Base-by-base conservation (phyloP, 352 stramenopile genomes). In the Phytophthora multivora region DNA sequence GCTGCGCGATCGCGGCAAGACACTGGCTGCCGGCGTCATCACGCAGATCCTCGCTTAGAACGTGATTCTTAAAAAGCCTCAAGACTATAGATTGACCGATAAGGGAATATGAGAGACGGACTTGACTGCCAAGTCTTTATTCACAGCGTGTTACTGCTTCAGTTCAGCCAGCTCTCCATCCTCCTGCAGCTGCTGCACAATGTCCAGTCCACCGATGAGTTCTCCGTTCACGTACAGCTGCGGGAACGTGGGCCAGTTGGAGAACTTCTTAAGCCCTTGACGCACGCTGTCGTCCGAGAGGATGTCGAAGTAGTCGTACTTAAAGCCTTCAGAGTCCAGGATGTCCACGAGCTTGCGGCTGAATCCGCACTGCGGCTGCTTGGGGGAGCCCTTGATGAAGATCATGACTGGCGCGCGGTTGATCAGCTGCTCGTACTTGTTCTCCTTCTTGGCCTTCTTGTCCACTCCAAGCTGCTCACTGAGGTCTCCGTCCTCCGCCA, bases 181-280 rank as follows among this genome's bases (percentile, higher is more conserved):
- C 52, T 97, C 85, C 48, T 96, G 83, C 61, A 99, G 85, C 71
- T 99, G 97, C 74, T 97, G 95, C 23, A 99, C 80, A 70, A 99
- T 98, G 73, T 99, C 97, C 49, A 99, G 80, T 13, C 97, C 97
- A 60, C 97, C 97, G 11, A 99, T 85, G 60, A 99, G 86, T 69
- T 99, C 94, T 43, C 97, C 97, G 31, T 98, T 91, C 21, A 99
- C 88, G 80, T 99, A 99, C 5, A 99, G 68, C 70, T 99, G 96
- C 10, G 97, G 97, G 80, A 96, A 99, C 15, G 97, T 99, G 9
- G 97, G 97, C 97, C 97, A 99, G 81, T 99, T 98, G 9, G 83
- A 97, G 70, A 94, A 98, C 61, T 96, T 92, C 77, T 99, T 99
- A 41, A 99, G 84, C 11, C 93, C 96, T 73, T 99, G 89, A 35